Evolutionary conservation across 495 filamentous ascomycete genomes (phyloP).

Genomic region (Oleoguttula mirabilis): DNA sequence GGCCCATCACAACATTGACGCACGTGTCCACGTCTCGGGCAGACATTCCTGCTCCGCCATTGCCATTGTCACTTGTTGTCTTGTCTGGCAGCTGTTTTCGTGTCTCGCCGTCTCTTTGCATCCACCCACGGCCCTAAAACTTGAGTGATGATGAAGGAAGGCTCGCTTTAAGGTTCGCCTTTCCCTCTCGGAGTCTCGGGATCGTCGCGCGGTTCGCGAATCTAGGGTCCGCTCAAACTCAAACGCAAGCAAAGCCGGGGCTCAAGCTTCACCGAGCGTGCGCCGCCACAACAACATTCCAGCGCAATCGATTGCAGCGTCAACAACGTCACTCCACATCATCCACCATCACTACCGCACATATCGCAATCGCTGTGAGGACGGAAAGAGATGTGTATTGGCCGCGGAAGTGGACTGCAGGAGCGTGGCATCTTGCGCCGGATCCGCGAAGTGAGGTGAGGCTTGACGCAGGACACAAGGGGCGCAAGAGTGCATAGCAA

Average conservation of each 20-base stretch:
- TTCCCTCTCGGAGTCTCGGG: not conserved
- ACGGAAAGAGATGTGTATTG: not conserved
- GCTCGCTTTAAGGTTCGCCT: not conserved
- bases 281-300: not conserved
- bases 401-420: not conserved
- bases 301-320: not conserved
- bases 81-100: not conserved
- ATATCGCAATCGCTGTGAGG: not conserved
- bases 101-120: too few species aligned
- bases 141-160: too few species aligned
- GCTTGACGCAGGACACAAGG: conserved; percentile 3
- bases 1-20: not conserved
- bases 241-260: not conserved
- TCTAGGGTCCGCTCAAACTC: not conserved
- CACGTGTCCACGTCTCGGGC: not conserved
- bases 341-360: not conserved
- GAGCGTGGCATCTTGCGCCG: not conserved
- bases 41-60: not conserved
- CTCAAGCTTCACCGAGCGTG: not conserved
- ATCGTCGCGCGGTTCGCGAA: not conserved
- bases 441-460: not conserved
- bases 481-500: conserved; percentile 6
- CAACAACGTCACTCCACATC: too few species aligned
- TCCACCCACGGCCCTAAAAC: too few species aligned
- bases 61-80: not conserved